A percentile compares a stretch with the other conserved stretches of the same genome.
phyloP scores from a whole-genome alignment of 2,329 filamentous ascomycete species.

The Arthrobotrys musiformis region DNA sequence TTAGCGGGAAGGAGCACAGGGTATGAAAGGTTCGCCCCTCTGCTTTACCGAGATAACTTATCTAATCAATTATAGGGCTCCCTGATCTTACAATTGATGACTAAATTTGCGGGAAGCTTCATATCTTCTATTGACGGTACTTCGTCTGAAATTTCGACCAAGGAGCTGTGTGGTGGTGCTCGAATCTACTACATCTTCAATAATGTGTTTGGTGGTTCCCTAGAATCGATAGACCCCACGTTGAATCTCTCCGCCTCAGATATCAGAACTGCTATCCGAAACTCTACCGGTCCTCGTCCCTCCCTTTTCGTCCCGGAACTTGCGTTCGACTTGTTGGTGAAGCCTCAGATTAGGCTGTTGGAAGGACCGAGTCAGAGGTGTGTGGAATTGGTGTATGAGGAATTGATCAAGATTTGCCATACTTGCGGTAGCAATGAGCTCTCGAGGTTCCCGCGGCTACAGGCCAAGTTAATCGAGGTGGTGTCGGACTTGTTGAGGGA shows the following conservation, averaged over 20 bases:
- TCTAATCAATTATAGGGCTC: constrained; percentile 70
- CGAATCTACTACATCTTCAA: constrained; percentile 99
- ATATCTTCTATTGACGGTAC: constrained; percentile 99
- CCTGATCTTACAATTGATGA: constrained; percentile 96
- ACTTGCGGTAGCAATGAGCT: constrained; percentile 97
- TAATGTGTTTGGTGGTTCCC: constrained; percentile 94
- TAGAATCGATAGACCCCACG: constrained; percentile 96
- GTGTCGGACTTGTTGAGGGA: constrained; percentile 95
- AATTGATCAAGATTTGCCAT: constrained; percentile 99
- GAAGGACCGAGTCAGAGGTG: constrained; percentile 95
- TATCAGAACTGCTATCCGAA: constrained; percentile 95
- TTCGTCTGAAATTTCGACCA: constrained; percentile 97
- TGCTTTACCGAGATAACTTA: constrained; percentile 1
- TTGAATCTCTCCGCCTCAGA: constrained; percentile 93
- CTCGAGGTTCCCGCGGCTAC: constrained; percentile 87
- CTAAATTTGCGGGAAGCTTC: constrained; percentile 95
- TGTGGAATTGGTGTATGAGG: constrained; percentile 97
- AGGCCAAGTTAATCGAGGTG: constrained; percentile 97
- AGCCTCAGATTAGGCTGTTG: constrained; percentile 96
- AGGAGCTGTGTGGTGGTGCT: constrained; percentile 93
- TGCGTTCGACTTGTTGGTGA: constrained; percentile 96
- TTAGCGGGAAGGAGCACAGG: constrained; percentile 95
- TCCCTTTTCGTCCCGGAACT: constrained; percentile 97
- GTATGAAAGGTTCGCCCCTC: constrained; percentile 38
- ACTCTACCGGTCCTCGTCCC: constrained; percentile 93